Evolutionary conservation across 192 early-diverging fungal species (phyloP).

Genomic region (Kappamyces sp.): DNA sequence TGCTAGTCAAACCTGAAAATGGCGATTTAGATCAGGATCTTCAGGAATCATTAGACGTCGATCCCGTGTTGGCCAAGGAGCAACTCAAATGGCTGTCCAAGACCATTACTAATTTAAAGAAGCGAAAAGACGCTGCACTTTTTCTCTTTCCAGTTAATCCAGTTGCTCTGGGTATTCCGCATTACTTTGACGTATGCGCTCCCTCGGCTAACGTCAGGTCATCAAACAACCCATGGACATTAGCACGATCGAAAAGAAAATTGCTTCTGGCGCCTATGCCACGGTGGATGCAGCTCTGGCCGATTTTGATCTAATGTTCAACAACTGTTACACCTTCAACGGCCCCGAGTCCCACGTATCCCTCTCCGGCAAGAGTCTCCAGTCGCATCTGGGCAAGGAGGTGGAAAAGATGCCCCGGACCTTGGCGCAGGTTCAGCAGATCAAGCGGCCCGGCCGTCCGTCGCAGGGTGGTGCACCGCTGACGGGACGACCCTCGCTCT

Average conservation of each 20-base stretch:
- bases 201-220: conserved; percentile 23
- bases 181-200: conserved; percentile 39
- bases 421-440: conserved; percentile 9
- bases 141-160: conserved; percentile 81
- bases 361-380: conserved; percentile 25
- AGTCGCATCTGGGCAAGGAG: conserved; percentile 32
- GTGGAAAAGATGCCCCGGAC: conserved; percentile 39
- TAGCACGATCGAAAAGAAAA: conserved; percentile 66
- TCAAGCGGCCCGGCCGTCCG: conserved; percentile 5
- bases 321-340: conserved; percentile 54
- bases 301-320: conserved; percentile 44
- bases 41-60: neutral
- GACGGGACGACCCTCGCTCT: too few species aligned
- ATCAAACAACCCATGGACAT: conserved; percentile 81
- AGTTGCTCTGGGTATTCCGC: conserved; percentile 56
- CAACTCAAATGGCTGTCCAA: conserved; percentile 78
- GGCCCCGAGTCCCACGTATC: conserved; percentile 33
- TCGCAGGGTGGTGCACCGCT: conserved; percentile 1
- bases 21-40: neutral
- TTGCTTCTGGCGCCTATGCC: conserved; percentile 55
- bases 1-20: too few species aligned
- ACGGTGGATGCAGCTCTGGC: conserved; percentile 33
- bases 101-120: conserved; percentile 67
- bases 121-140: conserved; percentile 75
- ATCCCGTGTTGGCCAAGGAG: conserved; percentile 42